phyloP scores from a whole-genome alignment of 768 basidiomycete genomes.

The Psilocybe cyanescens region DNA sequence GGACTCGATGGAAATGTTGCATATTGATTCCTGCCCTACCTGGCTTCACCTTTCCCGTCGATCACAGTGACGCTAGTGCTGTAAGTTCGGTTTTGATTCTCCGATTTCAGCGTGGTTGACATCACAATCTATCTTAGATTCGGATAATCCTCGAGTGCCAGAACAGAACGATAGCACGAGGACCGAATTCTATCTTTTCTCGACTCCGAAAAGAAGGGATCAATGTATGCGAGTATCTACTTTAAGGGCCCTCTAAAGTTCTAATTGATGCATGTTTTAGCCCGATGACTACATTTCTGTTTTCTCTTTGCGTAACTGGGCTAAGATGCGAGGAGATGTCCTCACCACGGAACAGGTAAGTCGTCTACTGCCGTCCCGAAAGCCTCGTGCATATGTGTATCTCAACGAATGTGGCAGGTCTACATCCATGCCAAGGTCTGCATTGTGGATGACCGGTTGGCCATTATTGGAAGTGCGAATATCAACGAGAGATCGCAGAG shows the following conservation, averaged over 20 bases:
- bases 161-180: slow-evolving; percentile 85
- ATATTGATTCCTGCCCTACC: slow-evolving; percentile 92
- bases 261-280: slow-evolving; percentile 38
- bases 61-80: slow-evolving; percentile 90
- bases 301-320: slow-evolving; percentile 94
- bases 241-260: slow-evolving; percentile 8
- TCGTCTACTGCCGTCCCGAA: neutral
- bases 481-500: slow-evolving; percentile 97
- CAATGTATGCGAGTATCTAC: slow-evolving; percentile 56
- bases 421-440: slow-evolving; percentile 91
- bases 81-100: slow-evolving; percentile 47
- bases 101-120: slow-evolving; percentile 8
- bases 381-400: neutral
- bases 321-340: slow-evolving; percentile 79
- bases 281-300: slow-evolving; percentile 92
- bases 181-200: slow-evolving; percentile 90
- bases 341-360: slow-evolving; percentile 87
- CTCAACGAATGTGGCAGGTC: slow-evolving; percentile 47
- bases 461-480: slow-evolving; percentile 95
- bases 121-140: slow-evolving; percentile 49
- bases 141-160: slow-evolving; percentile 97
- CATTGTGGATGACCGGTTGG: slow-evolving; percentile 93
- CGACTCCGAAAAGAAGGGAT: slow-evolving; percentile 87
- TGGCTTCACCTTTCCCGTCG: slow-evolving; percentile 92
- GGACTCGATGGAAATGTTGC: slow-evolving; percentile 88